These are phyloP conservation scores for Aspergillus sp. DNA, from an alignment of 2,329 filamentous ascomycete genomes.

Conservation along the genomic window DNA sequence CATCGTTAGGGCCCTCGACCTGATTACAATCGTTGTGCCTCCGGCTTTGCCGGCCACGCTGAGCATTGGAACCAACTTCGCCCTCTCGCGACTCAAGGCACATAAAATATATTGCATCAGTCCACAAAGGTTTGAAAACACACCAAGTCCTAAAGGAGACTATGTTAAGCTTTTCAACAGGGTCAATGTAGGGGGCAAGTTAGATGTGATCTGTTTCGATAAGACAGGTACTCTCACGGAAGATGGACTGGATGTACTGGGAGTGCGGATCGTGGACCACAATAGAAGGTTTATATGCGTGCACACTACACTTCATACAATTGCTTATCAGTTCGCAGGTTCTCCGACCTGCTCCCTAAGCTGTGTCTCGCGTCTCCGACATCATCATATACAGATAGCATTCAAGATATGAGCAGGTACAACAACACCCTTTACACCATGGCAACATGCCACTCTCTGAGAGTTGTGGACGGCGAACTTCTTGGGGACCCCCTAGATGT, in stretches of 20 bases:
- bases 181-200: constrained; percentile 93
- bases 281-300: constrained; percentile 46
- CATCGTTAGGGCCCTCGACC: constrained; percentile 84
- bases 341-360: constrained; percentile 75
- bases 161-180: constrained; percentile 41
- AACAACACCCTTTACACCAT: constrained; percentile 85
- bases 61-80: constrained; percentile 96
- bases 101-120: constrained; percentile 98
- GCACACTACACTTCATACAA: neutral
- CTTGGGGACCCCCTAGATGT: constrained; percentile 92
- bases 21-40: constrained; percentile 97
- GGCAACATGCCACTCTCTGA: constrained; percentile 93
- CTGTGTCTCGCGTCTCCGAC: constrained; percentile 57
- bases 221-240: constrained; percentile 98
- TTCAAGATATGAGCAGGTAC: constrained; percentile 61
- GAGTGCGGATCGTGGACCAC: constrained; percentile 74
- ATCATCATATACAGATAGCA: constrained; percentile 57
- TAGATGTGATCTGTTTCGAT: constrained; percentile 96
- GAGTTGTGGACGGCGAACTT: constrained; percentile 82
- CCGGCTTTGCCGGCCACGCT: constrained; percentile 92
- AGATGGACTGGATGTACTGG: constrained; percentile 91
- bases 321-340: constrained; percentile 47
- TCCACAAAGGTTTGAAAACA: constrained; percentile 64
- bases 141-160: neutral
- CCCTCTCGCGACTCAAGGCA: constrained; percentile 78